Base-by-base conservation (phyloP, 2,329 filamentous ascomycete species). In the Colletotrichum graminicola region DNA sequence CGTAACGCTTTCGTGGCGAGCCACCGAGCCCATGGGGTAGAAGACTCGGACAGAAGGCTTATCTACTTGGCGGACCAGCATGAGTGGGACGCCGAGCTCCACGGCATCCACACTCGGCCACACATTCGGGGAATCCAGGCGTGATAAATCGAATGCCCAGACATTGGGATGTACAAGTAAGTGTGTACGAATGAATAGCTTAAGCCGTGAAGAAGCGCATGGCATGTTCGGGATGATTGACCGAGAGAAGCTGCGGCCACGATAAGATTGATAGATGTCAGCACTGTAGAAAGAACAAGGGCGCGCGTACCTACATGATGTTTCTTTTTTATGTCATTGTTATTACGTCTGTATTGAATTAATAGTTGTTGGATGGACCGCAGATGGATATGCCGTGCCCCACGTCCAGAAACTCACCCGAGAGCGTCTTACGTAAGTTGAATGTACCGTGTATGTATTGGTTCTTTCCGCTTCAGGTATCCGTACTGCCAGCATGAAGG, bases 11-110 rank as follows among this genome's bases (percentile, higher is more conserved):
- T 71, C 65, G 47, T 23, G 61, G 59, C 49, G 7, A 56, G 34
- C 54, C 54, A 56, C n/a, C 54, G 68, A 71, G 68, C 68, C 68
- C 68, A 71, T 71, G 68, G 68, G 68, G 68, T 71, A 71, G 26
- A 55, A 49, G 32, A 43, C 36, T 63, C 45, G 65, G 57, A 29
- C 54, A 21, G 54, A 68, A 68, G 68, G 68, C 68, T 71, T 71
- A 71, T 71, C 68, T 71, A 47, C 68, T 71, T 71, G 68, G 68
- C 68, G 60, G 54, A 4, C 51, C 65, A 54, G 39, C 23, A 21
- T 34, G 21, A 16, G 56, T 61, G 56, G 67, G 32, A 47, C 55
- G 67, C 62, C 67, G 41, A 70, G 67, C 47, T 61, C 56, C 59
- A 68, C 32, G 59, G 45, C 32, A 64, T 60, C 65, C 68, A 71